These are phyloP conservation scores for Pichia sp. DNA, from an alignment of 1,139 yeast genomes.

Conservation along the genomic window DNA sequence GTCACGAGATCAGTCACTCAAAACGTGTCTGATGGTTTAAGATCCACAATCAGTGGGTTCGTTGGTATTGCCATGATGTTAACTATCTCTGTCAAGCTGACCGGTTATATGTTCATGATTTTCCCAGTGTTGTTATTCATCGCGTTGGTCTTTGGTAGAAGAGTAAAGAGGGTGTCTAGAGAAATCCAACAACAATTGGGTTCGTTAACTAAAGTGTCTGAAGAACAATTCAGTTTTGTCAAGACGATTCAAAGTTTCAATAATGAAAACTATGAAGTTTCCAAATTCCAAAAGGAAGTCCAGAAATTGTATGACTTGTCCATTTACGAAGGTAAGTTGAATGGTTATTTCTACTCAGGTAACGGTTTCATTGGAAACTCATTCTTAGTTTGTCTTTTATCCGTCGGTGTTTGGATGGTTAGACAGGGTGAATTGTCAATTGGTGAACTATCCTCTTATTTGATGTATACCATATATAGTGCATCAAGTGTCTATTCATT, in stretches of 20 bases:
- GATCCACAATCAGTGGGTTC: conserved; percentile 50
- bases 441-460: conserved; percentile 57
- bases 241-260: conserved; percentile 58
- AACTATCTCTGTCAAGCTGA: conserved; percentile 52
- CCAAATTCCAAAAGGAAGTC: conserved; percentile 43
- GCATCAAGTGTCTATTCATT: conserved; percentile 59
- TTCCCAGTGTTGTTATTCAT: conserved; percentile 53
- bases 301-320: conserved; percentile 45
- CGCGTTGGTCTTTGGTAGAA: conserved; percentile 52
- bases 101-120: conserved; percentile 53
- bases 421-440: conserved; percentile 48
- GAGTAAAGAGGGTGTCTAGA: conserved; percentile 48
- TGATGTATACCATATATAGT: conserved; percentile 61
- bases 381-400: conserved; percentile 46
- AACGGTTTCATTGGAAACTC: conserved; percentile 55
- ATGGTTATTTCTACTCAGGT: conserved; percentile 50
- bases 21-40: conserved; percentile 54
- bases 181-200: conserved; percentile 56
- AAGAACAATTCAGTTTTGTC: conserved; percentile 55
- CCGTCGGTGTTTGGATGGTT: conserved; percentile 53
- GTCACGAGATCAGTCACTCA: conserved; percentile 54
- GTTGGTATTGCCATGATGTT: conserved; percentile 61
- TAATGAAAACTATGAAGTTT: conserved; percentile 41
- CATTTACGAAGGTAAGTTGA: conserved; percentile 48
- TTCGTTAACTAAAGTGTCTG: conserved; percentile 54